Base-by-base conservation (phyloP, 1,284 basidiomycete species). In the Mrakiaceae sp. region DNA sequence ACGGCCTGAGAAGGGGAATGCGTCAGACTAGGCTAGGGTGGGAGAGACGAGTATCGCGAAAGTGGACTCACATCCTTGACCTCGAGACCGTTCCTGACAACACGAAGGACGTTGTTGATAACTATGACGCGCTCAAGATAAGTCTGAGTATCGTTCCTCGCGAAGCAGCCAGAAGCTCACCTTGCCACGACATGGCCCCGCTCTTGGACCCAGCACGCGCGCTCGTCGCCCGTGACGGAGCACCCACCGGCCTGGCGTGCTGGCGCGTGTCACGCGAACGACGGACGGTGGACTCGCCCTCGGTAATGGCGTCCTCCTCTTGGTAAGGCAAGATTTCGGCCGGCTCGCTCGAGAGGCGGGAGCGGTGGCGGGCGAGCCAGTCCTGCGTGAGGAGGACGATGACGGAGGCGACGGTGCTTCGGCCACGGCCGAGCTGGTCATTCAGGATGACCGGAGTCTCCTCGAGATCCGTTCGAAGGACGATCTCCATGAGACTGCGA, bases 361-460 rank as follows among this genome's bases (percentile, higher is more conserved):
- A 10, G 7, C 66, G 67, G 47, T 70, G 72, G 50, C 67, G 67
- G 72, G 84, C 81, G 8, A 97, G 76, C 95, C 95, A 97, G 71
- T 87, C 82, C 71, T 89, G 83, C 60, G 97, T 90, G 53, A 99
- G 81, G 42, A 92, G 78, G 55, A 98, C 80, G 64, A 97, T 84
- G 58, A 94, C 88, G 5, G 93, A 88, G 14, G 92, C 86, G 68
- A 94, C 79, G 0, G 94, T 96, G 68, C 90, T 70, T 55, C 92
- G 81, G 42, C 93, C 92, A 39, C 90, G 80, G 5, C 91, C 93
- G 3, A 99, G 83, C 76, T 99, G 96, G 72, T 94, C 96, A 73
- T 98, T 99, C 62, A 98, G 83, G 40, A 99, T 87, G 67, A 98
- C 88, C 0, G 93, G 90, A 0, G 87, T 85, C 54, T 82, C 80